A percentile compares a stretch with the other conserved stretches of the same genome.
Evolutionary conservation across 148 eudicot genomes (phyloP).

Genomic region (Diospyros lotus): DNA sequence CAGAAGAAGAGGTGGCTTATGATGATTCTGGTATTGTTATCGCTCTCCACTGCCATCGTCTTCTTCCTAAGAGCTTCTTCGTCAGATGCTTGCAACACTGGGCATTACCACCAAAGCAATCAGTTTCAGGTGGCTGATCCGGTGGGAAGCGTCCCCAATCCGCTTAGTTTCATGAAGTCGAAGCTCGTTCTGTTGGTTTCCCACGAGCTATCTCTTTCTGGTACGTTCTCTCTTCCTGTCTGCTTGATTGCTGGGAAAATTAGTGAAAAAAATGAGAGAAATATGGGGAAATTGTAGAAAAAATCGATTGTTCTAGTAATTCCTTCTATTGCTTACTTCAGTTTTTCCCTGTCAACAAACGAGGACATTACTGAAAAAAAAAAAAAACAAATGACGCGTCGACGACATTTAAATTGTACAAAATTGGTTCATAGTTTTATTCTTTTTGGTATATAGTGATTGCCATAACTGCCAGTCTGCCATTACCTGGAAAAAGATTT

Average conservation of each 20-base stretch:
- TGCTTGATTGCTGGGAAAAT: neutral
- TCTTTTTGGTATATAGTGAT: no score
- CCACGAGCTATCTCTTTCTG: slow-evolving; percentile 89
- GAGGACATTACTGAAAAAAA: no score
- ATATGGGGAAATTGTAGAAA: neutral
- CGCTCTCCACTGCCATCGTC: slow-evolving; percentile 54
- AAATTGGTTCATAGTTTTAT: neutral
- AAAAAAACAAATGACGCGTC: neutral
- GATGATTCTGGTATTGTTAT: slow-evolving; percentile 22
- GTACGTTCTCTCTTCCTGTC: slow-evolving; percentile 22
- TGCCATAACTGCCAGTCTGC: no score
- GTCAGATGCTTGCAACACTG: slow-evolving; percentile 35
- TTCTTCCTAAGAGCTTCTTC: slow-evolving; percentile 43
- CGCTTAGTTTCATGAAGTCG: slow-evolving; percentile 80
- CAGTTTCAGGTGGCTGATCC: neutral
- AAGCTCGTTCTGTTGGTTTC: slow-evolving; percentile 83
- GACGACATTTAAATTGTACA: neutral
- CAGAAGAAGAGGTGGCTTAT: slow-evolving; percentile 57
- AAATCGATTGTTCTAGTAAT: no score
- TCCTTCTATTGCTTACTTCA: no score
- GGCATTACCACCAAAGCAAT: neutral
- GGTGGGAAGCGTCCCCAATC: slow-evolving; percentile 20
- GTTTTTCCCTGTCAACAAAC: no score
- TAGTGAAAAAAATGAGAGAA: neutral
- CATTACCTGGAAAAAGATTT: no score